Conservation (phyloP, 306 rosid species). For the Pyrus pyrifolia region DNA sequence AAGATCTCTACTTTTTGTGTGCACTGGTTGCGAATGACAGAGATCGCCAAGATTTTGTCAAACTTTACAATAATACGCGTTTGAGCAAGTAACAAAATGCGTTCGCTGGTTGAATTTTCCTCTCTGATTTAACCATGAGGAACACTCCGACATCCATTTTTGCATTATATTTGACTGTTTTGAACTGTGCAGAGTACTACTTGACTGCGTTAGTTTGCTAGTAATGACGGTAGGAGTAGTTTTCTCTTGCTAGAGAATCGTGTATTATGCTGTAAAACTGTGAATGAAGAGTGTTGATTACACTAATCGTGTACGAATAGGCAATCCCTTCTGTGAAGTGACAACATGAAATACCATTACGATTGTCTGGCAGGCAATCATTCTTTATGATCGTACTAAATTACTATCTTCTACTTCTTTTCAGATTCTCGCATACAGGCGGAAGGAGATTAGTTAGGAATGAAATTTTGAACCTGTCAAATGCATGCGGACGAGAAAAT, state of each 20-base stretch:
- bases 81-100: background rate
- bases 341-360: background rate
- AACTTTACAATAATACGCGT: background rate
- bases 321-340: background rate
- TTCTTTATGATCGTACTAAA: background rate
- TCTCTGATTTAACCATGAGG: background rate
- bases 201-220: too few relatives aligned
- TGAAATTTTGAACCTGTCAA: background rate
- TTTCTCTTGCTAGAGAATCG: background rate
- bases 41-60: background rate
- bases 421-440: conserved; percentile 79
- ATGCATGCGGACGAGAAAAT: background rate
- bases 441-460: conserved; percentile 35
- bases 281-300: too few relatives aligned
- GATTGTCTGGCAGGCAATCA: background rate
- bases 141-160: background rate
- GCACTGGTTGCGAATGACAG: background rate
- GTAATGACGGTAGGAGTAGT: background rate
- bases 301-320: background rate
- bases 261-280: background rate
- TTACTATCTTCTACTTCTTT: conserved; percentile 13
- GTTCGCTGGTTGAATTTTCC: background rate
- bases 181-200: background rate
- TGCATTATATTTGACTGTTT: background rate
- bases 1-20: background rate